Evolutionary conservation across 192 early-diverging fungal species (phyloP), one percentile per base, ranked within the genome.

Genomic region (Thamnidium elegans): DNA sequence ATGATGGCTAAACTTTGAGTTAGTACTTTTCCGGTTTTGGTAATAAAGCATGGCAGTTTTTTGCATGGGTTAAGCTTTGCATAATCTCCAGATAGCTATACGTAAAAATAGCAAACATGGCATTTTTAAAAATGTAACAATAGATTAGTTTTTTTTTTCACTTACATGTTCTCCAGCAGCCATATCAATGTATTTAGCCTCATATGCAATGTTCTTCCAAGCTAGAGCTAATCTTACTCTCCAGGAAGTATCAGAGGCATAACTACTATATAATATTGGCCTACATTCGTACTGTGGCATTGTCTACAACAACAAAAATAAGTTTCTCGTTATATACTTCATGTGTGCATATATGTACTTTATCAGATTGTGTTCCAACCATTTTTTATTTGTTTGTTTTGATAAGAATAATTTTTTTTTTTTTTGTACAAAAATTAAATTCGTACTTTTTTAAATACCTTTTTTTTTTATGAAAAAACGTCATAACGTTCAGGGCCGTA

Each of bases 1-100:
- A 94, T 64, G 36, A 97, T 95, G 9, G 92, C 88, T n/a, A 86
- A 62, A 3, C 90, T 92, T 80, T 95, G 86, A 47, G 67, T 76
- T 30, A 92, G 46, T 7, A 58, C 63, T 19, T 76, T 60, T 11
- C 88, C 86, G 20, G 73, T 76, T 50, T 72, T 70, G 36, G 86
- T 80, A 14, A 81, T 53, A 32, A 92, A 79, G 7, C 81, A 76
- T 17, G 93, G 95, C 4, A 95, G 82, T 1, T 81, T 66, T 45
- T 78, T 77, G 60, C 66, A 68, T 2, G 94, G 90, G 68, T 95
- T 95, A 58, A 88, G 63, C 11, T 72, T 62, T 20, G 53, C 51
- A 69, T 93, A 94, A 50, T 82, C 76, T n/a, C 70, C 76, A 0
- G 72, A 60, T 52, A 64, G 64, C 75, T 89, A 68, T 7, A 70